Conservation (phyloP, 768 basidiomycete genomes). For the Phylloporus arenicola region DNA sequence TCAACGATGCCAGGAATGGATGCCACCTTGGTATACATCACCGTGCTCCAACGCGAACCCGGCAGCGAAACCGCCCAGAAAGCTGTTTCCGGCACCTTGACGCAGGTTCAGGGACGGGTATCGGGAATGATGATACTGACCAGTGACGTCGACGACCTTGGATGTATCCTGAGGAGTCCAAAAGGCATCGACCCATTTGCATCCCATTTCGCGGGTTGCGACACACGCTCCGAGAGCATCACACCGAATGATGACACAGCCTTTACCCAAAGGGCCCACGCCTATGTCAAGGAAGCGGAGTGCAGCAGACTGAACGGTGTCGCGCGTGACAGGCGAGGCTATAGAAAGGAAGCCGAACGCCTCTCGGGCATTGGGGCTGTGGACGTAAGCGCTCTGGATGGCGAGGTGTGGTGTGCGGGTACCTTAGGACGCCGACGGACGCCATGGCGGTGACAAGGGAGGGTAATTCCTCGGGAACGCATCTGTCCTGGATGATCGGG, state of each 20-base stretch:
- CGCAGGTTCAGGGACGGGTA: conserved; percentile 1
- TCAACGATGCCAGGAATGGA: conserved; percentile 6
- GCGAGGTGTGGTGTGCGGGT: conserved; percentile 3
- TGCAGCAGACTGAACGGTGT: conserved; percentile 63
- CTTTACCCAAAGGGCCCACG: conserved; percentile 44
- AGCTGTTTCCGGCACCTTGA: conserved; percentile 85
- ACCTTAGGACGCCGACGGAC: conserved; percentile 67
- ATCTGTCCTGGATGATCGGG: conserved; percentile 51
- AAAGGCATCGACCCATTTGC: conserved; percentile 69
- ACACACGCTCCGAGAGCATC: conserved; percentile 65
- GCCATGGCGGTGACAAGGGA: conserved; percentile 56
- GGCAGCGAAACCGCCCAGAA: conserved; percentile 79
- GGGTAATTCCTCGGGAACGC: conserved; percentile 74
- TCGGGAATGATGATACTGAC: conserved; percentile 31
- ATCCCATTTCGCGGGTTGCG: conserved; percentile 36
- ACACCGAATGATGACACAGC: conserved; percentile 69
- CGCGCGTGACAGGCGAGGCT: conserved; percentile 36
- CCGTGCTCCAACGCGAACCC: conserved; percentile 53
- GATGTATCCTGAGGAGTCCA: conserved; percentile 47
- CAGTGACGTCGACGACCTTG: conserved; percentile 78
- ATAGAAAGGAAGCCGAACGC: conserved; percentile 64
- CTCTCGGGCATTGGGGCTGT: conserved; percentile 84
- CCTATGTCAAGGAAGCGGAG: conserved; percentile 55
- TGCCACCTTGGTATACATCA: conserved; percentile 64
- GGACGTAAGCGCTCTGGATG: conserved; percentile 1